Evolutionary conservation across 2,329 filamentous ascomycete genomes (phyloP), one percentile per base, ranked within the genome.

Genomic region (Diaporthe sp.): DNA sequence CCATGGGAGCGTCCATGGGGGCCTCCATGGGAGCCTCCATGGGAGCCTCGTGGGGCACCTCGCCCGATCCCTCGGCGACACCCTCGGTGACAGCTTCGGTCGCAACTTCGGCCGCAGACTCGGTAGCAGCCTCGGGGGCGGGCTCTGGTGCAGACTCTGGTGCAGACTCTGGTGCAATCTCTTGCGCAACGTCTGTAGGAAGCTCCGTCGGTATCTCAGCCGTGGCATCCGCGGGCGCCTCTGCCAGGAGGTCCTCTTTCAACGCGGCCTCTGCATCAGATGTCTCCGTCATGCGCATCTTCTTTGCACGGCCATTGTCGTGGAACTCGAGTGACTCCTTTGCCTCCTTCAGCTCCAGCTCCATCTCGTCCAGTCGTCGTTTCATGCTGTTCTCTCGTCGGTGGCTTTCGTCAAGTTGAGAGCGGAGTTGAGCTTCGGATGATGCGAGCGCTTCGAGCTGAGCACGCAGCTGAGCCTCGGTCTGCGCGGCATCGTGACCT

Each of bases 311-410:
- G 37, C 79, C 77, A 37, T 77, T 79, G 57, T 83, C 82, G 31
- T 81, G 77, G 31, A 65, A 72, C 10, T 79, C 79, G 2, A 81
- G 75, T 7, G 80, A 73, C 28, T 81, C 81, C 70, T 80, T 82
- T 15, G 80, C 78, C 19, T 83, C 84, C 71, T 86, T 87, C 1
- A 89, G 82, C 82, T 91, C 90, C 51, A 89, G 88, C 81, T 96
- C 94, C 58, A 95, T 86, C 79, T 97, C 94, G 75, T 94, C 93
- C n/a, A 98, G 87, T 70, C 94, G 92, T 70, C 94, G 90, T 85
- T 97, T 97, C 51, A 98, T 88, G 75, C 93, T 94, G 75, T 95
- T 94, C 83, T 97, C 95, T 49, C 95, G 90, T 71, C 91, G 90
- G 80, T 95, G 93, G 62, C 93, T 92, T 71, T 96, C 94, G 44